These are phyloP conservation scores for Artemisia annua DNA, from an alignment of 129 eudicot species.

Conservation along the genomic window DNA sequence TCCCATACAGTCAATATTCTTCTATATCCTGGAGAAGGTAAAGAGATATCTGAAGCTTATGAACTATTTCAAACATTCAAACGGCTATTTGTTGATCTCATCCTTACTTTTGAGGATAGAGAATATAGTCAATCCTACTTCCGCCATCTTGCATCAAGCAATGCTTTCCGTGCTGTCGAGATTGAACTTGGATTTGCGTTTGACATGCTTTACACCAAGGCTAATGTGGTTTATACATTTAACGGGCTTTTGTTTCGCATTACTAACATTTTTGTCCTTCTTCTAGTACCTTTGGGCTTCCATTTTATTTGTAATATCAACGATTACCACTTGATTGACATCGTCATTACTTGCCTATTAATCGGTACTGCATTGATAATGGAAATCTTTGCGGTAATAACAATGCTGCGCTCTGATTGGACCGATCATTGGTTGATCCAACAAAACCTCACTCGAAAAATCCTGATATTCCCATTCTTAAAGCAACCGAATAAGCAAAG, in stretches of 20 bases:
- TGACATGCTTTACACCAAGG: constrained; percentile 61
- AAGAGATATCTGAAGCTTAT: constrained; percentile 36
- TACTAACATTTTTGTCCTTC: constrained; percentile 8
- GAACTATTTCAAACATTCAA: constrained; percentile 43
- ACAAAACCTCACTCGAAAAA: constrained; percentile 20
- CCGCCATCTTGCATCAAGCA: constrained; percentile 10
- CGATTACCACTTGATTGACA: constrained; percentile 31
- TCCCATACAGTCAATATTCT: constrained; percentile 23
- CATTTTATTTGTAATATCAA: constrained; percentile 18
- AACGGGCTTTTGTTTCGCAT: constrained; percentile 40
- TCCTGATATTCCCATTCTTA: constrained; percentile 14
- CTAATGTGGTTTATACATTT: constrained; percentile 35
- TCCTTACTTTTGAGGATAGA: constrained; percentile 59
- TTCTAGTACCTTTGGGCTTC: constrained; percentile 29
- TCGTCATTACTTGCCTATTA: constrained; percentile 41
- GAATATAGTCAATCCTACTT: constrained; percentile 44
- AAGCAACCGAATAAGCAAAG: constrained; percentile 27
- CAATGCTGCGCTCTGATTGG: constrained; percentile 54
- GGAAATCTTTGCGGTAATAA: constrained; percentile 34
- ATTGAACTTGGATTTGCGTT: constrained; percentile 57
- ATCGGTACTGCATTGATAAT: constrained; percentile 31
- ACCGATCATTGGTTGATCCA: constrained; percentile 43
- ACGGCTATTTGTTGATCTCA: constrained; percentile 58
- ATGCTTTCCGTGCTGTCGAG: constrained; percentile 48
- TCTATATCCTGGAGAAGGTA: constrained; percentile 8